These are phyloP conservation scores for Solanum infundibuliforme DNA, from an alignment of 257 asterid species.

Conservation along the genomic window DNA sequence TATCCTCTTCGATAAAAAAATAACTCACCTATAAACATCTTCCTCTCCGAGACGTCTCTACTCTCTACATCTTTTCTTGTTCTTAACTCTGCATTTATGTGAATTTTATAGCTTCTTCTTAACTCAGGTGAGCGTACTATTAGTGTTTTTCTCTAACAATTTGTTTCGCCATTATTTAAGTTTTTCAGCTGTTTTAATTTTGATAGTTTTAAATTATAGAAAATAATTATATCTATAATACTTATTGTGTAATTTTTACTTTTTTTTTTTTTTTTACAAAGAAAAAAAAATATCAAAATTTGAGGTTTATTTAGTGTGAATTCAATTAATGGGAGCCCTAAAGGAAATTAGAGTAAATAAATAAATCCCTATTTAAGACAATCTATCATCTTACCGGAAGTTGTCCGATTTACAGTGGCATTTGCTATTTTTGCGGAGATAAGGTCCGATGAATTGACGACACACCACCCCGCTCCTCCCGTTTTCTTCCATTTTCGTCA, in stretches of 20 bases:
- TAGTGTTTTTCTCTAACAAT: neutral
- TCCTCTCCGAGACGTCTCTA: neutral
- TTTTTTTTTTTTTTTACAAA: neutral
- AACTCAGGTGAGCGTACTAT: neutral
- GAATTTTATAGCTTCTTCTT: neutral
- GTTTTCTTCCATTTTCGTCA: neutral
- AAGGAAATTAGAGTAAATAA: neutral
- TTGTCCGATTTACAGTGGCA: neutral
- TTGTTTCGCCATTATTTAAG: neutral
- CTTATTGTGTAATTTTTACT: neutral
- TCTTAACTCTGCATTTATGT: neutral
- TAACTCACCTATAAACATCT: neutral
- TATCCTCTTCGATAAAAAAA: neutral
- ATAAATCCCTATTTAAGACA: neutral
- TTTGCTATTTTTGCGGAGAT: neutral
- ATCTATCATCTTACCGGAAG: neutral
- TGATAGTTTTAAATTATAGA: neutral
- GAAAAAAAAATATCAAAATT: neutral
- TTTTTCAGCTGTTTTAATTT: neutral
- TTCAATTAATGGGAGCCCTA: neutral
- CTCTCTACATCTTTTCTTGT: neutral
- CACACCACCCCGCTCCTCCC: neutral
- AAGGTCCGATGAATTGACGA: neutral
- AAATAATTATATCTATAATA: neutral
- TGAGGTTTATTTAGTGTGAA: neutral